Evolutionary conservation across 1,284 basidiomycete species (phyloP).

Genomic region (Apiotrichum sp.): DNA sequence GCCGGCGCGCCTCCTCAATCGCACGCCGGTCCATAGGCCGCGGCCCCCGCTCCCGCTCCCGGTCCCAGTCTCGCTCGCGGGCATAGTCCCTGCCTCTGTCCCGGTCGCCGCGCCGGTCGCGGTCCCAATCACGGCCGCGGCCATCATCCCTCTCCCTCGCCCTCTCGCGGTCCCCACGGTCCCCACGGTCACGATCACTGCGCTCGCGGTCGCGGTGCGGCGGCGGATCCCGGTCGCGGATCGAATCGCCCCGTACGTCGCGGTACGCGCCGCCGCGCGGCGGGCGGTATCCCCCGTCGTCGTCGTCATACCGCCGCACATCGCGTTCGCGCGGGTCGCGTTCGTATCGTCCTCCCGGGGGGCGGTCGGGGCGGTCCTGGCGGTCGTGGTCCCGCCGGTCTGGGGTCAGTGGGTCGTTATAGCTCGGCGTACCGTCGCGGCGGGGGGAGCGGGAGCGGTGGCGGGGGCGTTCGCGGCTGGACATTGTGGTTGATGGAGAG

Average conservation of each 20-base stretch:
- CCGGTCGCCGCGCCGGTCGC: slow-evolving; percentile 11
- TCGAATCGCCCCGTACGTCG: slow-evolving; percentile 2
- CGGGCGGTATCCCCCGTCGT: slow-evolving; percentile 8
- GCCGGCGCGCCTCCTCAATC: slow-evolving; percentile 43
- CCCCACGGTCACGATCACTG: slow-evolving; percentile 2
- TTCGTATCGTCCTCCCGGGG: background rate
- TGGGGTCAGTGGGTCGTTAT: background rate
- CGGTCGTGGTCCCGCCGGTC: background rate
- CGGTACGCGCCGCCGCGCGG: slow-evolving; percentile 12
- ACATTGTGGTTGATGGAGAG: background rate
- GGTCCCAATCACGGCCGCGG: background rate
- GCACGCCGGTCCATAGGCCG: slow-evolving; percentile 35
- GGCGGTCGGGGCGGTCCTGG: background rate
- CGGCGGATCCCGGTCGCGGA: slow-evolving; percentile 6
- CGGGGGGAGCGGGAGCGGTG: background rate
- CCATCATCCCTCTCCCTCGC: background rate
- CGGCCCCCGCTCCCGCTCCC: slow-evolving; percentile 21
- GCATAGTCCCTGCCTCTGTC: background rate
- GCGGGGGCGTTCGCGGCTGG: background rate
- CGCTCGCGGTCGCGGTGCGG: slow-evolving; percentile 3
- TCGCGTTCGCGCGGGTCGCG: slow-evolving; percentile 1
- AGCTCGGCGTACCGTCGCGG: background rate
- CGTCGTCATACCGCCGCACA: background rate
- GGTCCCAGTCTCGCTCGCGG: slow-evolving; percentile 4
- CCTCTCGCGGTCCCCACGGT: background rate